Conservation (phyloP, 1,284 basidiomycete species). For the Puccinia brachypodii region DNA sequence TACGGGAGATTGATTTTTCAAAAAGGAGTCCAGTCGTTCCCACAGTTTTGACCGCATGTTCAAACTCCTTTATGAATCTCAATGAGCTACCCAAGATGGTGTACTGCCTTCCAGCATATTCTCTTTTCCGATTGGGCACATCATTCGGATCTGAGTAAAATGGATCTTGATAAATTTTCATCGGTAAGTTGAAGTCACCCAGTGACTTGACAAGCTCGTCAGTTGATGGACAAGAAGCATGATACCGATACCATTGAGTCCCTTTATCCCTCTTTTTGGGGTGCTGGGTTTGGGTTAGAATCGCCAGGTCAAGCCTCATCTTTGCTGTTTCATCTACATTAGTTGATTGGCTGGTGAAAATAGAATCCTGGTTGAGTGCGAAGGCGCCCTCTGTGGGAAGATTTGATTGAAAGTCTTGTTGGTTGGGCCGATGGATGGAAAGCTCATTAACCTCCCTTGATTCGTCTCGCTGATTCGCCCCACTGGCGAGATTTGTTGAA, state of each 20-base stretch:
- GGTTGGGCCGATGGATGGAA: not conserved
- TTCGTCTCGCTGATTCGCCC: not conserved
- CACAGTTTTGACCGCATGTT: conserved; percentile 42
- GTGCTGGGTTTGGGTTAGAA: conserved; percentile 21
- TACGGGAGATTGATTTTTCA: not conserved
- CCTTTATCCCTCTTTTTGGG: not conserved
- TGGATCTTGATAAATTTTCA: conserved; percentile 71
- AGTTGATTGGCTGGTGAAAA: not conserved
- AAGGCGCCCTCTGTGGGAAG: not conserved
- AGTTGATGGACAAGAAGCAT: conserved; percentile 63
- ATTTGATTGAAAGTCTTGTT: not conserved
- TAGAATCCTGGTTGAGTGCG: not conserved
- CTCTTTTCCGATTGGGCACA: conserved; percentile 68
- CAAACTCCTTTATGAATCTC: conserved; percentile 56
- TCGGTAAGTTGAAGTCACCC: conserved; percentile 63
- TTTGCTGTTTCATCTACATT: conserved; percentile 11
- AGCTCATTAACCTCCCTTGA: not conserved
- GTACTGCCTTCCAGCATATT: conserved; percentile 78
- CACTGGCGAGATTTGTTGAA: not conserved
- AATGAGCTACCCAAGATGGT: conserved; percentile 63
- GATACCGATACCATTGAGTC: conserved; percentile 62
- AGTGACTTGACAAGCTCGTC: conserved; percentile 64
- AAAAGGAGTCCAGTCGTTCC: not conserved
- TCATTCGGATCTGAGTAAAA: conserved; percentile 76
- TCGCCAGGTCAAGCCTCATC: conserved; percentile 46